A percentile compares a stretch with the other conserved stretches of the same genome.
These are phyloP conservation scores for Mucor saturninus DNA, from an alignment of 371 early-diverging fungal genomes.

Conservation along the genomic window DNA sequence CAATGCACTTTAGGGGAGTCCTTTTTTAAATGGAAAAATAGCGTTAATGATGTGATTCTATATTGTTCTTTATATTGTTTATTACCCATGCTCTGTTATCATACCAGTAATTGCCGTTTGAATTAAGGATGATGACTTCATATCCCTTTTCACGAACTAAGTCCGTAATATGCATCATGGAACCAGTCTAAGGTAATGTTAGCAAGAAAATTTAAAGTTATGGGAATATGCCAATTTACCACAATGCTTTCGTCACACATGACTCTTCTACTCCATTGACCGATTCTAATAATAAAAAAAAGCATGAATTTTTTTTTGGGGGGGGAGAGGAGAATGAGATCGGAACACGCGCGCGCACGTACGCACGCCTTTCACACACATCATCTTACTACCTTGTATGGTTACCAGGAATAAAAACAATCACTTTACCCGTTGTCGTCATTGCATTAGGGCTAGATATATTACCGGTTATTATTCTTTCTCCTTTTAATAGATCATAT, in stretches of 20 bases:
- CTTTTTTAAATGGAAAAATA: background rate
- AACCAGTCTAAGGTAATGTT: slow-evolving; percentile 35
- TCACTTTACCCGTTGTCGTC: slow-evolving; percentile 47
- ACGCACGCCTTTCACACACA: no score
- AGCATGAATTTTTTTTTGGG: background rate
- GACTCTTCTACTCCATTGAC: slow-evolving; percentile 51
- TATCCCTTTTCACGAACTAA: slow-evolving; percentile 41
- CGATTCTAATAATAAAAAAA: slow-evolving; percentile 31
- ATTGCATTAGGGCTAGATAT: slow-evolving; percentile 47
- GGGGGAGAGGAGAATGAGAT: no score
- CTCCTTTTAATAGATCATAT: background rate
- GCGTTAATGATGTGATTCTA: background rate
- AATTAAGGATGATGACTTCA: slow-evolving; percentile 50
- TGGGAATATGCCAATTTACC: slow-evolving; percentile 18
- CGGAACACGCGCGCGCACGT: no score
- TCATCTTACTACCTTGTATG: slow-evolving; percentile 34
- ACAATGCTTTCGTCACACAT: slow-evolving; percentile 51
- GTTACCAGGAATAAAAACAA: slow-evolving; percentile 47
- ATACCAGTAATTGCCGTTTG: slow-evolving; percentile 51
- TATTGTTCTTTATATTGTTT: background rate
- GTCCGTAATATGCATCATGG: slow-evolving; percentile 40
- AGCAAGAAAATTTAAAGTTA: background rate
- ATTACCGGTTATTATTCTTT: background rate
- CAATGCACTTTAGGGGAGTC: slow-evolving; percentile 20
- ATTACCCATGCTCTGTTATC: slow-evolving; percentile 39